These are phyloP conservation scores for Rhododendron kiyosumense DNA, from an alignment of 148 eudicot genomes.

Conservation along the genomic window DNA sequence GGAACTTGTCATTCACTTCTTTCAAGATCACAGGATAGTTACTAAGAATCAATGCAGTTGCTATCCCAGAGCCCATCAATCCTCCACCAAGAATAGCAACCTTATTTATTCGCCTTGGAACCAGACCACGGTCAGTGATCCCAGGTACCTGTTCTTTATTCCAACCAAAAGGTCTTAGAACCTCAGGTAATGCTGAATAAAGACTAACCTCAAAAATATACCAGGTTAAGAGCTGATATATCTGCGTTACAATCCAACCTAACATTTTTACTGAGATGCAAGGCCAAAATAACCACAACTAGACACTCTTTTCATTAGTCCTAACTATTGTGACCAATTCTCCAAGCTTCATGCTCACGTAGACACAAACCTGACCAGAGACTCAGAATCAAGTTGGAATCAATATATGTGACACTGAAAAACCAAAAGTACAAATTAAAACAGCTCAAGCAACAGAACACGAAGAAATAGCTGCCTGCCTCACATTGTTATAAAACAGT, in stretches of 20 bases:
- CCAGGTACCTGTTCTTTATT: constrained; percentile 66
- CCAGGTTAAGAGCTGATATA: background rate
- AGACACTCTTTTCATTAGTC: background rate
- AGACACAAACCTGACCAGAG: background rate
- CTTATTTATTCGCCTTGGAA: constrained; percentile 65
- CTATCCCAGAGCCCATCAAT: constrained; percentile 96
- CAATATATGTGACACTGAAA: background rate
- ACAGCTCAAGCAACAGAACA: background rate
- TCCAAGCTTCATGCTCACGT: background rate
- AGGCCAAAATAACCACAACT: background rate
- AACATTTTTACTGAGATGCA: background rate
- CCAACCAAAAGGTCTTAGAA: constrained; percentile 3
- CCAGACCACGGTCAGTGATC: constrained; percentile 72
- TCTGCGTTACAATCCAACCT: background rate
- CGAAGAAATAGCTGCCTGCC: background rate
- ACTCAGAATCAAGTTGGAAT: background rate
- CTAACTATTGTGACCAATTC: background rate
- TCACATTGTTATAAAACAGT: background rate
- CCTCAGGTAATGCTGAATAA: background rate
- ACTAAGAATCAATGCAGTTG: constrained; percentile 80
- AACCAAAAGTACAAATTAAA: background rate
- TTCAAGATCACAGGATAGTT: constrained; percentile 72
- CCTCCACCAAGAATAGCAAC: constrained; percentile 97
- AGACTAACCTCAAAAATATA: background rate
- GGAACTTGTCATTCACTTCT: constrained; percentile 82